These are phyloP conservation scores for Candida coleopterorum DNA, from an alignment of 805 yeast genomes.

Conservation along the genomic window DNA sequence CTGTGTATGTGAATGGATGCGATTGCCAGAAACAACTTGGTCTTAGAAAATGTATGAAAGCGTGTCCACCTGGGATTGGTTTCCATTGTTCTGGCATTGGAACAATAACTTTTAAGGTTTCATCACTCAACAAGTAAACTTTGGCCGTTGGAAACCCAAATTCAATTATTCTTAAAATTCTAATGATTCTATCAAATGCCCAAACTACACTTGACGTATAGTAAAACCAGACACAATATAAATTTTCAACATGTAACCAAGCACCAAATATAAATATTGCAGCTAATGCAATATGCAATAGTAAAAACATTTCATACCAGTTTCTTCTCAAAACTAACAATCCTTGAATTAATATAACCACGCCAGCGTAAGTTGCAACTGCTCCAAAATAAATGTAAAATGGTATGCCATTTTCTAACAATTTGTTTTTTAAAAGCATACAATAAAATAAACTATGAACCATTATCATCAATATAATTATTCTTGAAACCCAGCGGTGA, in stretches of 20 bases:
- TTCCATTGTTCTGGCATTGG: constrained; percentile 53
- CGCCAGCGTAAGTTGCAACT: constrained; percentile 29
- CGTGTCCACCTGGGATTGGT: constrained; percentile 58
- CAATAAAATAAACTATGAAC: constrained; percentile 23
- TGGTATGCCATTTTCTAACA: constrained; percentile 7
- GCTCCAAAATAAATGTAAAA: constrained; percentile 22
- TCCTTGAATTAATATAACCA: constrained; percentile 42
- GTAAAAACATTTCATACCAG: constrained; percentile 50
- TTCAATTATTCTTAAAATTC: constrained; percentile 48
- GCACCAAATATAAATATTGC: constrained; percentile 43
- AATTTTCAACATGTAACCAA: constrained; percentile 45
- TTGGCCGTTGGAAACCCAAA: constrained; percentile 60
- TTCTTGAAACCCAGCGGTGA: constrained; percentile 27
- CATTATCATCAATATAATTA: constrained; percentile 17
- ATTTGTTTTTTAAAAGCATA: constrained; percentile 10
- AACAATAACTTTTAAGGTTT: constrained; percentile 46
- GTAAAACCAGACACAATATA: constrained; percentile 30
- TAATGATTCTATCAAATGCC: constrained; percentile 59
- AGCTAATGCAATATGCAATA: constrained; percentile 56
- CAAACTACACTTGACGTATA: constrained; percentile 61
- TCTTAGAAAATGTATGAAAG: constrained; percentile 48
- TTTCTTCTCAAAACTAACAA: constrained; percentile 40
- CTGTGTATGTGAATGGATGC: constrained; percentile 57
- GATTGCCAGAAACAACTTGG: constrained; percentile 55
- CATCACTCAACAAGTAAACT: constrained; percentile 37